Evolutionary conservation across 2,329 filamentous ascomycete species (phyloP), one percentile per base, ranked within the genome.

Genomic region (Arachnomyces sp.): DNA sequence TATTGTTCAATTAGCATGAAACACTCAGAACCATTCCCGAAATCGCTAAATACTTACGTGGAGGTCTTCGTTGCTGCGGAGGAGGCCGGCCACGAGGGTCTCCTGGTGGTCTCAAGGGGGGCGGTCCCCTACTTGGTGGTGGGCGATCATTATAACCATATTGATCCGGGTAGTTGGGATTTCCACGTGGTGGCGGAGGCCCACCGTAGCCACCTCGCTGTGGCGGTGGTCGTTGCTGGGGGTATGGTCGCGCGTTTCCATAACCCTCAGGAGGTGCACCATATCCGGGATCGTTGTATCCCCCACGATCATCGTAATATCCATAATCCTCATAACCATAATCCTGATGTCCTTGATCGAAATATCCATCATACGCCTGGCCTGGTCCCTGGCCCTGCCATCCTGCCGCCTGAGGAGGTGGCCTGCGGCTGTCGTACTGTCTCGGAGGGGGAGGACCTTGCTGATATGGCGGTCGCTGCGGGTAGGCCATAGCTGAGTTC

Each of bases 401-500:
- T 38, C 50, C 52, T 44, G 45, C 36, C 44, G 42, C 33, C 44
- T 42, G 47, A 3, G 47, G 36, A 4, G 36, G 52, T 45, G 50
- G 52, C 37, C 34, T 46, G 36, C 39, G 48, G 44, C 33, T 49
- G 39, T 52, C 52, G 39, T 60, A 56, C 39, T 59, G 57, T 42
- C 56, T 56, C 40, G 57, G 43, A 17, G 61, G 62, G 38, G 56
- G 58, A 17, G 55, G 55, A 38, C 56, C 21, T 25, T 25, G 50
- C 48, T 61, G 57, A 21, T 15, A 32, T 35, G 50, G 46, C 28
- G 53, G 52, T 35, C 52, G 55, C 35, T 57, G 58, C 31, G 57
- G 55, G 36, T 64, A 66, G 40, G 61, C 62, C 62, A 66, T 66
- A 39, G 17, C 18, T 21, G 13, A 7, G 12, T 6, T 35, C 9